Percentiles rank a stretch among this genome's conserved stretches.
These are phyloP conservation scores for Eucalyptus albens DNA, from an alignment of 345 rosid species.

Conservation along the genomic window DNA sequence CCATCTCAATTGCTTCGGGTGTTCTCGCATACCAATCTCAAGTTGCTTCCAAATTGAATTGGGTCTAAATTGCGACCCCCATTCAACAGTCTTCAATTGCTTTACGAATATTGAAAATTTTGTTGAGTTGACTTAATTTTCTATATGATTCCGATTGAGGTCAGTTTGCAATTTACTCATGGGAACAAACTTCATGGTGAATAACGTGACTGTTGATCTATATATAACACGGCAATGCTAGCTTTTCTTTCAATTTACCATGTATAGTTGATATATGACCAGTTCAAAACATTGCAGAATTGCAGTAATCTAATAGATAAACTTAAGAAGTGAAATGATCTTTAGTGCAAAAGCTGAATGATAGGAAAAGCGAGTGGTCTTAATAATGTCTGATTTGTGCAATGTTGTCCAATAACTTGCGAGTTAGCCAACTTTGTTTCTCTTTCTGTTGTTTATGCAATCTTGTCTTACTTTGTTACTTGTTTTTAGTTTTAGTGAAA, in stretches of 20 bases:
- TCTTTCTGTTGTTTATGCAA: not conserved
- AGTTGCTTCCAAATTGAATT: not conserved
- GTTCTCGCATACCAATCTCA: not conserved
- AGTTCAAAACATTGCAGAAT: too few species aligned
- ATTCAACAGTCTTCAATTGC: not conserved
- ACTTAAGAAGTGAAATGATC: not conserved
- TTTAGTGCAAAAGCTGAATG: too few species aligned
- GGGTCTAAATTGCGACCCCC: not conserved
- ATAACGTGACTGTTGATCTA: not conserved
- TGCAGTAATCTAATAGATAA: not conserved
- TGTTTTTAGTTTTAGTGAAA: constrained; percentile 11
- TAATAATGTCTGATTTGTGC: not conserved
- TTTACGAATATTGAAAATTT: not conserved
- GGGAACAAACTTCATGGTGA: not conserved
- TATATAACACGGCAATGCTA: not conserved
- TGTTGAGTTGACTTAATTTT: not conserved
- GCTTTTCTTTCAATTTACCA: not conserved
- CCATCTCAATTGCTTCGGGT: not conserved
- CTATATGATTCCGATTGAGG: not conserved
- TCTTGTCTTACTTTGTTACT: not conserved
- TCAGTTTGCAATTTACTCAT: not conserved
- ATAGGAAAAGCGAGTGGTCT: not conserved
- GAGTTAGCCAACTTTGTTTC: not conserved
- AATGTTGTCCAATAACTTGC: not conserved
- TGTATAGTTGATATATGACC: not conserved